Percentiles rank a stretch among this genome's conserved stretches.
Evolutionary conservation across 192 early-diverging fungal genomes (phyloP).

Genomic region (Backusella tarrabulga): DNA sequence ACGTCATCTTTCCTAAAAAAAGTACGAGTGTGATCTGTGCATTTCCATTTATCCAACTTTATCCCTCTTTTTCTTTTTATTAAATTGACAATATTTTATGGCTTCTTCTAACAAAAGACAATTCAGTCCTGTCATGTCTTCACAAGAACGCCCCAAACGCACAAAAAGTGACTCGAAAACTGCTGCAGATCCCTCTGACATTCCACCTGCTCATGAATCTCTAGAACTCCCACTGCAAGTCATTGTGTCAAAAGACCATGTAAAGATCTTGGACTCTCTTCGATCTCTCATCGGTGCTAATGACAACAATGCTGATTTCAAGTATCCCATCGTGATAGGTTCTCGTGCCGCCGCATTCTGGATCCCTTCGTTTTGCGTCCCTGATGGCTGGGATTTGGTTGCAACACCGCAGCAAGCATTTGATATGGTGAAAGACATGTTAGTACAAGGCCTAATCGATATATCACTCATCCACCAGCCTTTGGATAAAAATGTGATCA

Average conservation of each 20-base stretch:
- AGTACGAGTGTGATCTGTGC: not conserved
- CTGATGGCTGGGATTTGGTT: not conserved
- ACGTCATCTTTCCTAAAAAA: not conserved
- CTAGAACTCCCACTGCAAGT: not conserved
- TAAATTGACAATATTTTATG: not conserved
- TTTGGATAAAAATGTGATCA: not conserved
- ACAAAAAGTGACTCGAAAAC: not conserved
- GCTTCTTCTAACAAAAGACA: not conserved
- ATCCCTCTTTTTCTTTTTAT: not conserved
- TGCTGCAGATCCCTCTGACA: not conserved
- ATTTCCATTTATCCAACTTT: not conserved
- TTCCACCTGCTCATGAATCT: not conserved
- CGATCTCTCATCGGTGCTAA: not conserved
- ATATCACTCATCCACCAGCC: not conserved
- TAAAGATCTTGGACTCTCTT: not conserved
- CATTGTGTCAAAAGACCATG: not conserved
- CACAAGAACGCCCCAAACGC: not conserved
- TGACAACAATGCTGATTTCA: not conserved
- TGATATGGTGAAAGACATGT: not conserved
- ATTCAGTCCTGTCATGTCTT: not conserved
- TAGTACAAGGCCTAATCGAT: not conserved
- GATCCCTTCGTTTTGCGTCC: not conserved
- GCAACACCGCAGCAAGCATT: not conserved
- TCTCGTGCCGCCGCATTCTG: not conserved
- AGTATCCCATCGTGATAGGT: not conserved